These are phyloP conservation scores for Nephelium lappaceum DNA, from an alignment of 345 rosid species.

Conservation along the genomic window DNA sequence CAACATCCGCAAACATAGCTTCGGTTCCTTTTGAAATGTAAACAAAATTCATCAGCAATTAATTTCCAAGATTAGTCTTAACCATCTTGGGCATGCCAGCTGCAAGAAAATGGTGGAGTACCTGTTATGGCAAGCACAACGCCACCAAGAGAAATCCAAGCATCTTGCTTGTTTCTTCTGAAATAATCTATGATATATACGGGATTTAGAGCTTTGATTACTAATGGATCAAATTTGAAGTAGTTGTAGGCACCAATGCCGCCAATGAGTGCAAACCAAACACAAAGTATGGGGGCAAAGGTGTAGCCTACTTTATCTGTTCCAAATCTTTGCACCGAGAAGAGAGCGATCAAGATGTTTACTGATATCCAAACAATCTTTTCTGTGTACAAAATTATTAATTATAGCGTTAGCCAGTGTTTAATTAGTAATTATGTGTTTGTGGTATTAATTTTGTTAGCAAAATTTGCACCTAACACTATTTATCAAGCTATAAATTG, in stretches of 20 bases:
- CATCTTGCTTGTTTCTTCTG: conserved; percentile 39
- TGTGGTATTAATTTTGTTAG: not conserved
- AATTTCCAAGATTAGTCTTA: not conserved
- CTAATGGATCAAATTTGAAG: conserved; percentile 34
- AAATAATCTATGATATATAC: conserved; percentile 43
- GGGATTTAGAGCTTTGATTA: conserved; percentile 49
- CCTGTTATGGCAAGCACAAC: conserved; percentile 46
- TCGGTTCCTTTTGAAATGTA: conserved; percentile 36
- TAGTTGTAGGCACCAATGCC: conserved; percentile 47
- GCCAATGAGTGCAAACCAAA: conserved; percentile 45
- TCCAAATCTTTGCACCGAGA: conserved; percentile 50
- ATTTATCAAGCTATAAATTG: not conserved
- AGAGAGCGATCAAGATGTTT: conserved; percentile 42
- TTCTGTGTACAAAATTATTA: conserved; percentile 26
- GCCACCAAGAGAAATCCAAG: conserved; percentile 62
- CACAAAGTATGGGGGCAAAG: conserved; percentile 45
- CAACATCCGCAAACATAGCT: conserved; percentile 64
- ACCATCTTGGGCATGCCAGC: not conserved
- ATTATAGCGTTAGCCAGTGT: conserved; percentile 7
- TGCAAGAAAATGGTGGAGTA: not conserved
- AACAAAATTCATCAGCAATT: not conserved
- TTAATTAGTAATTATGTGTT: not conserved
- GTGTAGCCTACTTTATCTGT: conserved; percentile 51
- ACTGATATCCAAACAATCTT: conserved; percentile 48
- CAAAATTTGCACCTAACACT: not conserved